A percentile compares a stretch with the other conserved stretches of the same genome.
phyloP scores from a whole-genome alignment of 495 filamentous ascomycete genomes.

The Lophiostoma macrostomum region DNA sequence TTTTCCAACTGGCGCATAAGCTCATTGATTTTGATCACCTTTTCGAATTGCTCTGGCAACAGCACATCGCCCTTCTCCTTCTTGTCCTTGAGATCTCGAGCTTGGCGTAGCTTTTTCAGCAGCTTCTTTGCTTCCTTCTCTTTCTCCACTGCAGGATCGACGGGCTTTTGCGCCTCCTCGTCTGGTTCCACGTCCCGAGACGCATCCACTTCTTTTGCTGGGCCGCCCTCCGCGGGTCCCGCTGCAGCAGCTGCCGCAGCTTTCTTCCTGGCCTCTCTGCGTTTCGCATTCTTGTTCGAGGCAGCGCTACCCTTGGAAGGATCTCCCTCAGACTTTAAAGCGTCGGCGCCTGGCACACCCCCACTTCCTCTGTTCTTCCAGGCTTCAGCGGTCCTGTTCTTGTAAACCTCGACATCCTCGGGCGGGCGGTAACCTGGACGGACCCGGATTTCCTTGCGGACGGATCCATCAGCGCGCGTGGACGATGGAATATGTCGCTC shows the following conservation, averaged over 20 bases:
- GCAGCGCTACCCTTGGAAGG: conserved; percentile 47
- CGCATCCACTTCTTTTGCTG: conserved; percentile 39
- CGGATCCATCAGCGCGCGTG: conserved; percentile 78
- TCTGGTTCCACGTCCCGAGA: conserved; percentile 6
- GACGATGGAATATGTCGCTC: conserved; percentile 88
- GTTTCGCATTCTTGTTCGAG: conserved; percentile 88
- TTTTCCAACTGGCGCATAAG: conserved; percentile 82
- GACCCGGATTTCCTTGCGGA: conserved; percentile 86
- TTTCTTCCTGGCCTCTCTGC: conserved; percentile 83
- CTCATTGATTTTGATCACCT: conserved; percentile 95
- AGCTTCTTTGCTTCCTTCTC: conserved; percentile 91
- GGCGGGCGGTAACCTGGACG: conserved; percentile 90
- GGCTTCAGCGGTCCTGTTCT: conserved; percentile 81
- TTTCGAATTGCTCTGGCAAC: conserved; percentile 92
- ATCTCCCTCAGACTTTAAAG: conserved; percentile 43
- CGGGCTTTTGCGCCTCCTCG: conserved; percentile 13
- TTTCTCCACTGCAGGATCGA: conserved; percentile 71
- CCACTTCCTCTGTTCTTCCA: conserved; percentile 78
- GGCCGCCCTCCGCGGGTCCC: conserved; percentile 40
- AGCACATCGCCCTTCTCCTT: conserved; percentile 80
- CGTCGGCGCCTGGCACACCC: conserved; percentile 78
- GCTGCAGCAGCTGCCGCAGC: conserved; percentile 56
- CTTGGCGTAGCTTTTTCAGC: conserved; percentile 95
- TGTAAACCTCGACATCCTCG: conserved; percentile 95
- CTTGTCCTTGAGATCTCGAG: conserved; percentile 83